These are phyloP conservation scores for Coemansia sp. DNA, from an alignment of 371 early-diverging fungal genomes.

Conservation along the genomic window DNA sequence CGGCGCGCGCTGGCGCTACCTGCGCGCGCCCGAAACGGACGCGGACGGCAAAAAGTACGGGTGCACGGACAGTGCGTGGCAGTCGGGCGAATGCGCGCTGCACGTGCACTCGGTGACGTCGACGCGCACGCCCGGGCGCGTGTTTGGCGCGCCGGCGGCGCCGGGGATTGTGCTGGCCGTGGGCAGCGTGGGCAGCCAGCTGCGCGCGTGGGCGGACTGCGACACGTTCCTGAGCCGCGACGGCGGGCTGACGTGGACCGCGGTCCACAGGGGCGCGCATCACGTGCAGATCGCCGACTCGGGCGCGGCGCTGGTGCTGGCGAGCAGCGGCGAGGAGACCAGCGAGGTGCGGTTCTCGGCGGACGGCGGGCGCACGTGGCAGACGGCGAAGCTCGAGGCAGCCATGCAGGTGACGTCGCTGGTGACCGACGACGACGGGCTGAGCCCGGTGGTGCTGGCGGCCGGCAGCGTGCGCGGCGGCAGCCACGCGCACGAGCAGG, in stretches of 20 bases:
- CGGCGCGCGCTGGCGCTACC: slow-evolving; percentile 72
- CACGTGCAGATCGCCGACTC: slow-evolving; percentile 88
- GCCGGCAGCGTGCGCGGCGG: slow-evolving; percentile 43
- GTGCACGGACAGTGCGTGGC: slow-evolving; percentile 44
- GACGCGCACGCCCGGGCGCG: slow-evolving; percentile 61
- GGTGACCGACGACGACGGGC: slow-evolving; percentile 66
- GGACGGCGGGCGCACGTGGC: slow-evolving; percentile 84
- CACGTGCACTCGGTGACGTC: slow-evolving; percentile 87
- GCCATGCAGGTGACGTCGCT: slow-evolving; percentile 61
- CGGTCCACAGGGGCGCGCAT: slow-evolving; percentile 77
- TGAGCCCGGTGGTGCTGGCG: slow-evolving; percentile 62
- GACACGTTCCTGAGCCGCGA: slow-evolving; percentile 85
- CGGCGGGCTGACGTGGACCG: slow-evolving; percentile 84
- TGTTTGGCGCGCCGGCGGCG: slow-evolving; percentile 72
- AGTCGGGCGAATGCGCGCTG: slow-evolving; percentile 66
- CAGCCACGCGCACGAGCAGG: slow-evolving; percentile 47
- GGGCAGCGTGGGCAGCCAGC: slow-evolving; percentile 77
- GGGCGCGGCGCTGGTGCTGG: slow-evolving; percentile 76
- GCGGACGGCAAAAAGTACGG: slow-evolving; percentile 53
- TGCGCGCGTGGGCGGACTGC: slow-evolving; percentile 69
- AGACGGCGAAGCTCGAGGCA: slow-evolving; percentile 50
- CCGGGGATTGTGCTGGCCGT: slow-evolving; percentile 90
- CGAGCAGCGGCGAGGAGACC: slow-evolving; percentile 71
- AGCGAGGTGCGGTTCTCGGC: slow-evolving; percentile 71
- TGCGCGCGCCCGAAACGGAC: slow-evolving; percentile 60